phyloP scores from a whole-genome alignment of 23 red algal genomes.

The Cyanidiococcus yangmingshanensis region DNA sequence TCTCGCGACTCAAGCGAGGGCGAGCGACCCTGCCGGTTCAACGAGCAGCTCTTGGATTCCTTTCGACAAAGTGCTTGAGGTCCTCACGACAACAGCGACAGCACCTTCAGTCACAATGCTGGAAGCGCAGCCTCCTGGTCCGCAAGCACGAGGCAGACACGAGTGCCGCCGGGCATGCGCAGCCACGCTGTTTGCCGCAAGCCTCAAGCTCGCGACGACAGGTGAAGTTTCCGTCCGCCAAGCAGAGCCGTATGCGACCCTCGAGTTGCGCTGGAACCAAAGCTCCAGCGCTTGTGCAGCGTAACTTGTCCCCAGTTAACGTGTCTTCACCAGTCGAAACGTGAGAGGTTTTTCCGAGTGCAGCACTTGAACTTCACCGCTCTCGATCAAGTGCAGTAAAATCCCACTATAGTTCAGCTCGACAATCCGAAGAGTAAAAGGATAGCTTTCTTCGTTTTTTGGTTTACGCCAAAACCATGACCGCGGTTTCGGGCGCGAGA shows the following conservation, averaged over 20 bases:
- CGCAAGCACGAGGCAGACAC: not conserved
- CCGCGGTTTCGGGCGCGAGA: not conserved
- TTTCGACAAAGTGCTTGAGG: not conserved
- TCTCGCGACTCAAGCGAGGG: not conserved
- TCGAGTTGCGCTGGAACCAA: not conserved
- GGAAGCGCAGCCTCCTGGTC: not conserved
- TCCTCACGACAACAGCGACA: not conserved
- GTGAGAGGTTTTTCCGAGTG: not conserved
- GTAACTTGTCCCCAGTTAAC: not conserved
- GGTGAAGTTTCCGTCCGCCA: not conserved
- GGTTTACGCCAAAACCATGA: not conserved
- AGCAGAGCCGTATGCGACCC: not conserved
- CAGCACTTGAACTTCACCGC: not conserved
- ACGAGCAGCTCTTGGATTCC: not conserved
- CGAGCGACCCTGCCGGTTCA: not conserved
- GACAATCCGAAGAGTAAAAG: conserved; percentile 3
- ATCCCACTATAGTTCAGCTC: conserved; percentile 2
- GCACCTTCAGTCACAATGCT: not conserved
- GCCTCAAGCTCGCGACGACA: not conserved
- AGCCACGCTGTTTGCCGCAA: not conserved
- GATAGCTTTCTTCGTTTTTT: not conserved
- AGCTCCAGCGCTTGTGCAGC: not conserved
- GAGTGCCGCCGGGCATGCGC: not conserved
- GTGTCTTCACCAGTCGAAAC: not conserved
- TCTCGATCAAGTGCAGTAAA: not conserved